Evolutionary conservation across 192 early-diverging fungal species (phyloP), one percentile per base, ranked within the genome.

Genomic region (Podila horticola): DNA sequence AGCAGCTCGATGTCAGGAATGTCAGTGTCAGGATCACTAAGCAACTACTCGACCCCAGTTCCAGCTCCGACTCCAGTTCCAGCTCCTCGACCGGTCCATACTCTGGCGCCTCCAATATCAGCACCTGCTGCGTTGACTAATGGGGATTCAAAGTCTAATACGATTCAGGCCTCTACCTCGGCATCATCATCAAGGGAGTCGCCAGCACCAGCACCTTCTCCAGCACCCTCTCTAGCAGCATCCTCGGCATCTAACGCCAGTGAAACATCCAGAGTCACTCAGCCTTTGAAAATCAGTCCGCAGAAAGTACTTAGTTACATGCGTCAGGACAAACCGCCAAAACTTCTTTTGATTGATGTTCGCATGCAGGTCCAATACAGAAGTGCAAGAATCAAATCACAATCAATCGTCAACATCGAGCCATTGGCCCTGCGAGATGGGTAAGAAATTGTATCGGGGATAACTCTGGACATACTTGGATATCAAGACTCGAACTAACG

Each of bases 261-360:
- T 50, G 61, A 63, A 74, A 45, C n/a, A 65, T 57, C 71, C 55
- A 41, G 51, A 31, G 82, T 83, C 71, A 28, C 79, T 22, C 63
- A 68, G 64, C 33, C 83, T n/a, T 45, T 86, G 31, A 34, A 60
- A 36, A 71, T 84, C 45, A 74, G 79, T 55, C 85, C 89, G 57
- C 55, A 74, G 49, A 69, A 67, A 11, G 24, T 88, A 38, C 55
- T 73, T 52, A 36, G 79, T n/a, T 83, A 85, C 61, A 38, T 91
- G 64, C 30, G 68, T 22, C 71, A 84, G 45, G 24, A 61, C 52
- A 61, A 82, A 59, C 79, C 85, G 9, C 85, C 88, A 0, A 83
- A 79, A 15, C 58, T 94, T 7, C 67, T 97, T 28, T 64, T 97
- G 22, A 81, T 97, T 66, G 96, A 97, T 82, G 88, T 96, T 13